Percentiles rank a stretch among this genome's conserved stretches.
Conservation (phyloP, 2,329 filamentous ascomycete species). For the Calonectria naviculata region DNA sequence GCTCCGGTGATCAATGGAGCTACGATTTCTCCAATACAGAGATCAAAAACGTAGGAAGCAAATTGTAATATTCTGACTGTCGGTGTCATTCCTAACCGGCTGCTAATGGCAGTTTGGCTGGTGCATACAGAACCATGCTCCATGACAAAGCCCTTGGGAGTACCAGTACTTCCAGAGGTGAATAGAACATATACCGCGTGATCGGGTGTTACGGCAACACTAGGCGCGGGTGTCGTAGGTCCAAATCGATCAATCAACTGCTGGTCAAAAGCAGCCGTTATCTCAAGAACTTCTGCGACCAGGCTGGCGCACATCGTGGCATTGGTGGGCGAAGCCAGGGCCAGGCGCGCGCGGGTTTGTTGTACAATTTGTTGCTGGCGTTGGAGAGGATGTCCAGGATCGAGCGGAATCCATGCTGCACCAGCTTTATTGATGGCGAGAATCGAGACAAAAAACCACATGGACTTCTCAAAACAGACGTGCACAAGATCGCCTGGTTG, state of each 20-base stretch:
- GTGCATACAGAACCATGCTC: not conserved
- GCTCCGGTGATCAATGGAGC: not conserved
- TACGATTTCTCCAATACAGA: not conserved
- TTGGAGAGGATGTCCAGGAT: not conserved
- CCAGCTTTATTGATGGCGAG: not conserved
- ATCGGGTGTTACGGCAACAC: not conserved
- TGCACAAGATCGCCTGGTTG: slow-evolving; percentile 8
- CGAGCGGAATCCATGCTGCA: not conserved
- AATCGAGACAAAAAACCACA: not conserved
- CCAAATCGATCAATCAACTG: not conserved
- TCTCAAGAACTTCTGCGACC: not conserved
- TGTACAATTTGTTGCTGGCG: not conserved
- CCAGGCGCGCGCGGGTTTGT: not conserved
- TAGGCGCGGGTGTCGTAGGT: not conserved
- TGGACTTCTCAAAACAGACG: slow-evolving; percentile 11
- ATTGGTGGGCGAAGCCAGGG: not conserved
- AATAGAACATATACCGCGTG: not conserved
- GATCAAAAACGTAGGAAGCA: not conserved
- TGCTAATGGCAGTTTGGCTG: not conserved
- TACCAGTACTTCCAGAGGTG: slow-evolving; percentile 5
- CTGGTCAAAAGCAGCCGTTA: not conserved
- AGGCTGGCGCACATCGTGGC: slow-evolving; percentile 2
- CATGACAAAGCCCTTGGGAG: slow-evolving; percentile 24
- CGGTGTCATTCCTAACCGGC: not conserved
- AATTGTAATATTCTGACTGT: not conserved